A percentile compares a stretch with the other conserved stretches of the same genome.
Conservation (phyloP, 1,139 yeast genomes). For the Fermentozyma sake region DNA sequence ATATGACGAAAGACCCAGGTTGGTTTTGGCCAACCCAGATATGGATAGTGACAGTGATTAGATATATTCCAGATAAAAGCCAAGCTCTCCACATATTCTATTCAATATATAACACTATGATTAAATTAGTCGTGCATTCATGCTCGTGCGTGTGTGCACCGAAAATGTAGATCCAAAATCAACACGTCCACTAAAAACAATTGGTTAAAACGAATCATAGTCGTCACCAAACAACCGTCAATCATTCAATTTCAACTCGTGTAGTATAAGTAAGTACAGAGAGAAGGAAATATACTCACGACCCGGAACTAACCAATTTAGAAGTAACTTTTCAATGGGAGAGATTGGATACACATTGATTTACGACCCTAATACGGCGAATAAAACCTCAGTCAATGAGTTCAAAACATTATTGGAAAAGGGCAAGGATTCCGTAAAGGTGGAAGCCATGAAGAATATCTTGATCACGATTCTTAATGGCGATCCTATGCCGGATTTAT, state of each 20-base stretch:
- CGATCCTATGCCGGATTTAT: slow-evolving; percentile 87
- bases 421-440: slow-evolving; percentile 83
- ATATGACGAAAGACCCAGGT: slow-evolving; percentile 41
- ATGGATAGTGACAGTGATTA: slow-evolving; percentile 26
- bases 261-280: too few species aligned
- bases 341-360: slow-evolving; percentile 68
- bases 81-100: neutral
- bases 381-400: slow-evolving; percentile 70
- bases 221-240: too few species aligned
- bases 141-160: too few species aligned
- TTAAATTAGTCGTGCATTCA: too few species aligned
- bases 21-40: slow-evolving; percentile 75
- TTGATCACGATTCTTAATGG: slow-evolving; percentile 87
- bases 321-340: slow-evolving; percentile 22
- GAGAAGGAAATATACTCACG: neutral
- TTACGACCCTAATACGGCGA: slow-evolving; percentile 69
- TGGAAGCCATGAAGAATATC: slow-evolving; percentile 86
- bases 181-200: too few species aligned
- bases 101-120: too few species aligned
- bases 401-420: slow-evolving; percentile 79
- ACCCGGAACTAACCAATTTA: neutral
- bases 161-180: too few species aligned
- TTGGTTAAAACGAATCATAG: too few species aligned
- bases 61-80: neutral
- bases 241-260: neutral